Conservation (phyloP, 2,329 filamentous ascomycete species). For the Fusarium neocosmosporiellum region DNA sequence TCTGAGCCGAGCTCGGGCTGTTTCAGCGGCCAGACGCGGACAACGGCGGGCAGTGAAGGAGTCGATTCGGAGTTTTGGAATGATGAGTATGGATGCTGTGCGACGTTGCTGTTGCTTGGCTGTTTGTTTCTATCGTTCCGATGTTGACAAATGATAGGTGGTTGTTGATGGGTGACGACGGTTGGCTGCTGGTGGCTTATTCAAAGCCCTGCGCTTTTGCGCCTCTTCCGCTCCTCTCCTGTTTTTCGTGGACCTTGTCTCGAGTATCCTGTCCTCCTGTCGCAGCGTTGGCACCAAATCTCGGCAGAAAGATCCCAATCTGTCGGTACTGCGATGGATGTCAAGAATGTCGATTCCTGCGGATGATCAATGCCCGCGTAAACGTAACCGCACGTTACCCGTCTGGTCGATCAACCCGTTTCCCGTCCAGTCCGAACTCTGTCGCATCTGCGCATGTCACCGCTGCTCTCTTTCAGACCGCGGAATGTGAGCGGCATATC, state of each 20-base stretch:
- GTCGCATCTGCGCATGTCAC: conserved; percentile 1
- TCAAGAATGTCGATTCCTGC: not conserved
- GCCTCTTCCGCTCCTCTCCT: not conserved
- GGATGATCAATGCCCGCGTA: not conserved
- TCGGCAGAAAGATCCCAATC: not conserved
- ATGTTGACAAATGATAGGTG: not conserved
- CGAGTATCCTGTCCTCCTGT: not conserved
- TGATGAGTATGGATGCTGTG: not conserved
- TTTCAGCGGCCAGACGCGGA: conserved; percentile 3
- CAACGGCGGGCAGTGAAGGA: conserved; percentile 1
- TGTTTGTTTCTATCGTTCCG: not conserved
- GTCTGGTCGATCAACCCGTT: not conserved
- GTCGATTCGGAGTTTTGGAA: not conserved
- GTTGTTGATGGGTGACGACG: not conserved
- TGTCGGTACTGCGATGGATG: not conserved
- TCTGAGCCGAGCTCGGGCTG: not conserved
- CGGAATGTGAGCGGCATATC: conserved; percentile 10
- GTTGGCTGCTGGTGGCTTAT: conserved; percentile 1
- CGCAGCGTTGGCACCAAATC: not conserved
- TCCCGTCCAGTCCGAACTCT: not conserved
- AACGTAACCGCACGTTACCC: not conserved
- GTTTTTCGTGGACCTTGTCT: not conserved
- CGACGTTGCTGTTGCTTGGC: not conserved
- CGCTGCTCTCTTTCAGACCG: not conserved
- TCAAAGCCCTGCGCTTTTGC: not conserved